Conservation (phyloP, 345 rosid species). For the Eucalyptus brandiana region DNA sequence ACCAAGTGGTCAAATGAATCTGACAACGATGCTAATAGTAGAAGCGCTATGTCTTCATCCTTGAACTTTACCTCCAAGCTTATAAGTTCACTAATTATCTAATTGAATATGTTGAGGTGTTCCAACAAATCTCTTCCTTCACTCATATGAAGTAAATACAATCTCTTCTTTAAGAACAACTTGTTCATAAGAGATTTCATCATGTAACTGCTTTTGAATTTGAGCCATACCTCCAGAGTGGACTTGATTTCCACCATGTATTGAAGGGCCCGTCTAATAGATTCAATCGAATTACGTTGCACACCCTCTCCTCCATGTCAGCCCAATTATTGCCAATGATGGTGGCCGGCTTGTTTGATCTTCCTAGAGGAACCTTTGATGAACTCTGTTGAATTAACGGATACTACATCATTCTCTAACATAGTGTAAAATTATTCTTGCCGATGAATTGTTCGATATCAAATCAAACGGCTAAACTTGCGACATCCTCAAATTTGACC, state of each 20-base stretch:
- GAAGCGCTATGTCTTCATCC: background rate
- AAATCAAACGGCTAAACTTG: background rate
- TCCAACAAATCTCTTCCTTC: background rate
- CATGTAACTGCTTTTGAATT: background rate
- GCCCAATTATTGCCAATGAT: background rate
- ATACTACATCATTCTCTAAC: background rate
- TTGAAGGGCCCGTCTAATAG: background rate
- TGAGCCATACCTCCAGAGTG: background rate
- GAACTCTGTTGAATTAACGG: rapidly evolving
- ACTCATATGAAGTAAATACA: background rate
- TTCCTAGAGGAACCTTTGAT: background rate
- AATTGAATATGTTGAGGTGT: background rate
- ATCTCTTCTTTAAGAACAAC: background rate
- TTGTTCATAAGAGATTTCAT: background rate
- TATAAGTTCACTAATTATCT: background rate
- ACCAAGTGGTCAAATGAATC: background rate
- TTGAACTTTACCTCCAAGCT: background rate
- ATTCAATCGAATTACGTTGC: background rate
- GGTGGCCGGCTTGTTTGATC: background rate
- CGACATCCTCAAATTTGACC: too few relatives aligned
- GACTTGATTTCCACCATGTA: background rate
- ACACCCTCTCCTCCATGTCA: background rate
- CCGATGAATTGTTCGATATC: background rate
- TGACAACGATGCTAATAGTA: rapidly evolving
- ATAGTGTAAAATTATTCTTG: background rate